phyloP scores from a whole-genome alignment of 257 asterid species.

The Plantago elongata region DNA sequence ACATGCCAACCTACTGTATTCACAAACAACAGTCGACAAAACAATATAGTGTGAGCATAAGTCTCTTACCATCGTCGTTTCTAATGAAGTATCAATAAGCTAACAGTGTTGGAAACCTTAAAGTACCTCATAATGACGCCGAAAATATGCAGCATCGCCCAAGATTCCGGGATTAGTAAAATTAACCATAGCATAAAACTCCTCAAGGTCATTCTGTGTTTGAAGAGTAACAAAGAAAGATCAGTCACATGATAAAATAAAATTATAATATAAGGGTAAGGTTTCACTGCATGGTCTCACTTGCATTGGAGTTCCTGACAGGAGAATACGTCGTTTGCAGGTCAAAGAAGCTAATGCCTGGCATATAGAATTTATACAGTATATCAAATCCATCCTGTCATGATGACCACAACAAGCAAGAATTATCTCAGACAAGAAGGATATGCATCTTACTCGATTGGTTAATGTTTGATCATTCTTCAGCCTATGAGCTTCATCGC shows the following conservation, averaged over 20 bases:
- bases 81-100: background rate
- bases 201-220: constrained; percentile 91
- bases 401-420: constrained; percentile 11
- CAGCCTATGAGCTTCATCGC: constrained; percentile 98
- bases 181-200: constrained; percentile 96
- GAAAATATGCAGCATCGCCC: constrained; percentile 88
- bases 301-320: constrained; percentile 99
- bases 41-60: constrained; percentile 11
- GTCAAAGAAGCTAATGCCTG: constrained; percentile 92
- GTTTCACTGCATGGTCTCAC: constrained; percentile 41
- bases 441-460: constrained; percentile 67
- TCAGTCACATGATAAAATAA: constrained; percentile 7
- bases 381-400: constrained; percentile 22
- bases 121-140: constrained; percentile 90
- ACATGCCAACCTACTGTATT: constrained; percentile 10
- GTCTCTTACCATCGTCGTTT: background rate
- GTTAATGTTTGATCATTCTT: constrained; percentile 95
- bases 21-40: constrained; percentile 13
- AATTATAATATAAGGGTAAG: constrained; percentile 8
- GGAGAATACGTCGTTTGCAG: constrained; percentile 79
- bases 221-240: constrained; percentile 18
- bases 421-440: constrained; percentile 19
- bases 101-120: constrained; percentile 5
- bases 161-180: constrained; percentile 89
- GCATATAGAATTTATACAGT: constrained; percentile 27